Base-by-base conservation (phyloP, 1,139 yeast genomes). In the Yamadazyma siamensis region DNA sequence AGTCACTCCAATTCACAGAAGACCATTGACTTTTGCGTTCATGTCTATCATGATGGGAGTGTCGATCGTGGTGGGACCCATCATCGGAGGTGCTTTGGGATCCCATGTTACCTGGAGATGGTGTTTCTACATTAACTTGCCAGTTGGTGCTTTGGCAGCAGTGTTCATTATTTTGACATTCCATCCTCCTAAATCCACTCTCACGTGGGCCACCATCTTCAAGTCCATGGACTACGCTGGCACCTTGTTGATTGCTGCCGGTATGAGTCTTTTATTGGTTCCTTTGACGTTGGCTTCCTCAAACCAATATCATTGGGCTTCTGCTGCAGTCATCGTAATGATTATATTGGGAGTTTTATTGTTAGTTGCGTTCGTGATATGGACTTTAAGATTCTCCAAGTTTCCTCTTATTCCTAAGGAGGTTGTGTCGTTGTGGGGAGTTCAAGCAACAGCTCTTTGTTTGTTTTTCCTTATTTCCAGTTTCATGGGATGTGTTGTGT, bases 61-160 rank as follows among this genome's bases (percentile, higher is more conserved):
- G 8, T 80, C 82, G 2, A 65, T 70, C 32, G 73, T 73, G 1
- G 41, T 71, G 10, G 83, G 82, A 0, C 83, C 83, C 0, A 64
- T 77, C 32, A 49, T 77, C 13, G 76, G 77, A 36, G 75, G 77
- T 17, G 76, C 71, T 0, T 69, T 75, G 35, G 64, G 72, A 4
- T 47, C 59, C 15, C 56, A 60, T 35, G 56, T 54, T 15, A 38
- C 61, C 9, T 83, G 91, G 91, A 68, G 91, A 54, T 81, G 89
- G 89, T 76, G 85, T 41, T 83, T 82, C 52, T 83, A 78, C 52
- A 69, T 83, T 7, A 62, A 62, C 34, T 56, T 62, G 36, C 69
- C 69, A 9, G 48, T 62, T 39, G 69, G 69, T 9, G 68, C 58
- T 2, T 32, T 56, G 16, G 65, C 68, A 1, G 29, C 46, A 21